phyloP scores from a whole-genome alignment of 345 rosid genomes.

The Arabidopsis suecica region DNA sequence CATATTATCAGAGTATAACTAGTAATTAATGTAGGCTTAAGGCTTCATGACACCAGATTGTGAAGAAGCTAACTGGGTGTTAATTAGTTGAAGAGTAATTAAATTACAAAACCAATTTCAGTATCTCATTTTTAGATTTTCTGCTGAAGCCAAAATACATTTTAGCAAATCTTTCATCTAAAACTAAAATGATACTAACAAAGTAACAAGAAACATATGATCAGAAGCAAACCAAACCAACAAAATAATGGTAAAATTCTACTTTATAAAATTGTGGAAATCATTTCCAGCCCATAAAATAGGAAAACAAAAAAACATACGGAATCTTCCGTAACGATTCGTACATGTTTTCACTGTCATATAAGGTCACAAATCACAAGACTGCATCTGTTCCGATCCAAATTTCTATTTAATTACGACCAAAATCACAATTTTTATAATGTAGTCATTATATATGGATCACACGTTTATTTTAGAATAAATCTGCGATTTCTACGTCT shows the following conservation, averaged over 20 bases:
- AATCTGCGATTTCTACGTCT: neutral
- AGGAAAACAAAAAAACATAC: conserved; percentile 1
- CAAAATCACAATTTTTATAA: neutral
- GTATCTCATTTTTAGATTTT: neutral
- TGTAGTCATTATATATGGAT: neutral
- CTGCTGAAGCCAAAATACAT: neutral
- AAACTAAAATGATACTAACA: conserved; percentile 5
- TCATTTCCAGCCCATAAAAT: conserved; percentile 19
- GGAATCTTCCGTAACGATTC: conserved; percentile 44
- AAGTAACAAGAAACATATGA: neutral
- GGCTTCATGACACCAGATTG: conserved; percentile 20
- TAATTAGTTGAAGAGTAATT: neutral
- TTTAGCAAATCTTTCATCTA: neutral
- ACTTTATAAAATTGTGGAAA: neutral
- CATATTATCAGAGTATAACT: conserved; percentile 28
- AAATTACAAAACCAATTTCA: conserved; percentile 3
- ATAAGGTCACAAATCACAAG: conserved; percentile 30
- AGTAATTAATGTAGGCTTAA: conserved; percentile 12
- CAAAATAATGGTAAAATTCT: neutral
- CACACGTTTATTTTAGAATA: neutral
- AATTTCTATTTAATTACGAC: conserved; percentile 6
- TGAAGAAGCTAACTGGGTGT: neutral
- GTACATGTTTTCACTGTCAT: conserved; percentile 41
- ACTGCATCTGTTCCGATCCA: conserved; percentile 22
- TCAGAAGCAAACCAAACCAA: conserved; percentile 11